Base-by-base conservation (phyloP, 352 stramenopile genomes). In the Peronospora farinosa region DNA sequence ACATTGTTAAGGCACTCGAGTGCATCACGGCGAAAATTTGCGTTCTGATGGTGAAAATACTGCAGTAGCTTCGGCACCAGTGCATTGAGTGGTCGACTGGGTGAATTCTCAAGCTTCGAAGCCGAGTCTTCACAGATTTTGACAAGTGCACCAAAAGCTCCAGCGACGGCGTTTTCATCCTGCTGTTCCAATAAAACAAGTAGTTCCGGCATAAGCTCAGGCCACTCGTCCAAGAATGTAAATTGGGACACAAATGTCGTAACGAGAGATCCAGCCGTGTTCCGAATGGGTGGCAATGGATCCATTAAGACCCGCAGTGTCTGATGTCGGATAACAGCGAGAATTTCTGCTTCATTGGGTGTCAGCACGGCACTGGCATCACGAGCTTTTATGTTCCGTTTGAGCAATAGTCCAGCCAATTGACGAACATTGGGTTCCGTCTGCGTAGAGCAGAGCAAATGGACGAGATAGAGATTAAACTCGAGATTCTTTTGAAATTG, bases 51-150 rank as follows among this genome's bases (percentile, higher is more conserved):
- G 43, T 89, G 69, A 58, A 96, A 95, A 56, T 93, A 94, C 60
- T 92, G 74, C 52, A 95, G 65, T 33, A 95, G 65, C 64, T 93
- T 90, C 28, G 86, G 86, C 46, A 96, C 78, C 9, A 96, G 75
- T 56, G 78, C 65, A 43, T 92, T 94, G 28, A 96, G 77, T 35
- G 85, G 84, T 0, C 85, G 84, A 27, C 76, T 88, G 19, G 85
- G 79, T 51, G 83, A 92, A 63, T 93, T 86, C 60, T 94, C 80
- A 28, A 96, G 77, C 64, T 95, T 93, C 25, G 78, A 64, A 7
- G 84, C 86, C 51, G 84, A 94, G 67, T 96, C 86, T 48, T 96
- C 86, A 48, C 78, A 92, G 57, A 96, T 86, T 72, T 96, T 96
- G 58, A 77, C 65, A 13, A 96, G 74, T 28, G 83, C 82, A 50